A percentile compares a stretch with the other conserved stretches of the same genome.
Evolutionary conservation across 2,329 filamentous ascomycete species (phyloP).

Genomic region (Ilyonectria robusta): DNA sequence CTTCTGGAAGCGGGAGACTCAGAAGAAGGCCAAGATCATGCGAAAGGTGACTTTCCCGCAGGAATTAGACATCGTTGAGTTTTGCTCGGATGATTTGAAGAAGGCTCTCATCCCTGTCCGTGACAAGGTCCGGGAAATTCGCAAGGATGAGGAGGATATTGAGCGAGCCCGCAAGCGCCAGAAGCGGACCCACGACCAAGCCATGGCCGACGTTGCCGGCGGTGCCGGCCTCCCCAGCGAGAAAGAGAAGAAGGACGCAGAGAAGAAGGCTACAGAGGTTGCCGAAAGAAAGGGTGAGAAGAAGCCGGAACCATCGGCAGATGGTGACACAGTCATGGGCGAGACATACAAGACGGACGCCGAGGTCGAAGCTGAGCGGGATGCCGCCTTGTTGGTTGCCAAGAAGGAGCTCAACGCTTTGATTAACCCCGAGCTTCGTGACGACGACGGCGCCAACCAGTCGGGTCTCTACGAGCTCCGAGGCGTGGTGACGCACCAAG

Average conservation of each 20-base stretch:
- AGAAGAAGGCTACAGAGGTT: constrained; percentile 56
- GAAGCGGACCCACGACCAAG: constrained; percentile 73
- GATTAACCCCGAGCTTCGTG: constrained; percentile 80
- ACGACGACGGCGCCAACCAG: constrained; percentile 89
- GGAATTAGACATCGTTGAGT: constrained; percentile 93
- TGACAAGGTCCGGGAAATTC: constrained; percentile 94
- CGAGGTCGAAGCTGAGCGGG: constrained; percentile 89
- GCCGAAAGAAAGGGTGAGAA: constrained; percentile 65
- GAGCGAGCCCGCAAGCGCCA: constrained; percentile 93
- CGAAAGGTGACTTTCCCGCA: constrained; percentile 97
- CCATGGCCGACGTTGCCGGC: constrained; percentile 61
- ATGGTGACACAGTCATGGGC: constrained; percentile 82
- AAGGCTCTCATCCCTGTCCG: constrained; percentile 90
- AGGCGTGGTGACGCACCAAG: constrained; percentile 96
- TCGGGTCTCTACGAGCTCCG: constrained; percentile 96
- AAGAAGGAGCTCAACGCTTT: constrained; percentile 91
- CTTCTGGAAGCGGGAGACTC: constrained; percentile 95
- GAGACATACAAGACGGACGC: constrained; percentile 93
- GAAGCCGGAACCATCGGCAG: constrained; percentile 56
- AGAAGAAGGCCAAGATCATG: constrained; percentile 99
- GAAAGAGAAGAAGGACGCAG: constrained; percentile 66
- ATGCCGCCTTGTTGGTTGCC: constrained; percentile 79
- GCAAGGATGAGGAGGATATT: constrained; percentile 95
- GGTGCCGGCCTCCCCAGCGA: constrained; percentile 65
- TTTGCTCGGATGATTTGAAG: constrained; percentile 92